Evolutionary conservation across 139 green algal genomes (phyloP), one percentile per base, ranked within the genome.

Genomic region (Coelastrella sp.): DNA sequence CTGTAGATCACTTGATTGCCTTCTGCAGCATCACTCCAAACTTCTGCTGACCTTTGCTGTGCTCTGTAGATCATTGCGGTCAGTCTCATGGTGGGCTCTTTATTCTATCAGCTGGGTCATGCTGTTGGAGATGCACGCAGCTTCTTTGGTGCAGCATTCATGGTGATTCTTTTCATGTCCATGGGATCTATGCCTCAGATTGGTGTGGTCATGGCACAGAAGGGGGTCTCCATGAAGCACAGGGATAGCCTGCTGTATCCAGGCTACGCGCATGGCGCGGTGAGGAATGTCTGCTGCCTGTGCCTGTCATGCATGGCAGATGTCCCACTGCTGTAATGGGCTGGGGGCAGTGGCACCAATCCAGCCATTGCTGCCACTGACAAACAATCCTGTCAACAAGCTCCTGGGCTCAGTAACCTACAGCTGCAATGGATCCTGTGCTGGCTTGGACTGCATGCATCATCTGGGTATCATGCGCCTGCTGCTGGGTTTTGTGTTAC

Each of bases 191-290:
- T 95, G 90, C 85, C 83, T 5, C 90, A 95, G 89, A 82, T 97
- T 17, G 90, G 84, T n/a, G 90, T 95, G 68, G 93, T 92, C 35
- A 90, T 97, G 75, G 78, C 81, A 25, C 20, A 94, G 82, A 87
- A 87, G 72, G 78, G 60, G 24, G 91, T 98, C 14, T 97, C 94
- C 76, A 96, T 94, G 92, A 97, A 97, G 93, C 96, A 97, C 84
- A 91, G 96, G 4, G 93, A 97, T 91, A 92, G 89, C 80, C 74
- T 90, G 27, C 94, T 97, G 84, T 97, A 95, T 82, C 92, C 95
- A 0, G 72, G 94, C 14, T 94, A 73, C 57, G 85, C 92, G 10
- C 96, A 94, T 63, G 90, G 86, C 35, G 59, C 92, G 19, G 91
- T 85, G 14, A 76, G 85, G 19, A 72, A 22, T 25, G 19, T 76